Conservation (phyloP, 768 basidiomycete species). For the Podaxis carcinomalis region DNA sequence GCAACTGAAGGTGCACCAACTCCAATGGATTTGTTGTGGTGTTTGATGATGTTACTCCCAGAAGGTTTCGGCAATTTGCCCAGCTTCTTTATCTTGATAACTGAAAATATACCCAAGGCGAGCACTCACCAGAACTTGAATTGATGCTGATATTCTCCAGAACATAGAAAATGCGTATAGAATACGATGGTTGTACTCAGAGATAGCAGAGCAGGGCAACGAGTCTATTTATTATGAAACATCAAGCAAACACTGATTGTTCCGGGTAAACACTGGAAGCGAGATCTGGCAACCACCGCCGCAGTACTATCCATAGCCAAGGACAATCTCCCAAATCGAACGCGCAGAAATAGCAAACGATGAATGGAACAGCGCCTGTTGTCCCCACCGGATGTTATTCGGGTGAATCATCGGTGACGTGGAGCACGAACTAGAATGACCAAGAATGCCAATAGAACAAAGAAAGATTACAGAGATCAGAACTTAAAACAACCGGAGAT, state of each 20-base stretch:
- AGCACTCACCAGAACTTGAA: neutral
- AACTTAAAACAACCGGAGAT: constrained; percentile 10
- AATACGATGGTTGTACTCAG: neutral
- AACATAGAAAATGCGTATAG: neutral
- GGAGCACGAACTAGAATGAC: constrained; percentile 10
- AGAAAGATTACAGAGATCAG: constrained; percentile 12
- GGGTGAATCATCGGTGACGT: neutral
- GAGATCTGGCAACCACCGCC: constrained; percentile 8
- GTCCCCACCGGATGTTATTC: constrained; percentile 3
- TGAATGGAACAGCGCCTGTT: constrained; percentile 4
- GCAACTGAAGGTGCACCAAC: neutral
- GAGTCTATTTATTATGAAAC: constrained; percentile 9
- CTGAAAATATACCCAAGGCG: neutral
- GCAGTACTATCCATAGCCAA: constrained; percentile 10
- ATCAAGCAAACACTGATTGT: constrained; percentile 8
- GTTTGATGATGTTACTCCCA: constrained; percentile 8
- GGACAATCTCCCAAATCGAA: constrained; percentile 6
- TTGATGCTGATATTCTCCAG: neutral
- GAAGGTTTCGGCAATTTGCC: constrained; percentile 6
- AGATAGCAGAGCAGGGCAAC: constrained; percentile 2
- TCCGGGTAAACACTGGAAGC: constrained; percentile 9
- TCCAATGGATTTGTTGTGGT: neutral
- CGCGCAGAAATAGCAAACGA: constrained; percentile 8
- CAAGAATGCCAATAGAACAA: constrained; percentile 11
- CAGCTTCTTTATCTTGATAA: neutral